These are phyloP conservation scores for Chlamydomonas eustigma DNA, from an alignment of 139 green algal genomes.

Conservation along the genomic window DNA sequence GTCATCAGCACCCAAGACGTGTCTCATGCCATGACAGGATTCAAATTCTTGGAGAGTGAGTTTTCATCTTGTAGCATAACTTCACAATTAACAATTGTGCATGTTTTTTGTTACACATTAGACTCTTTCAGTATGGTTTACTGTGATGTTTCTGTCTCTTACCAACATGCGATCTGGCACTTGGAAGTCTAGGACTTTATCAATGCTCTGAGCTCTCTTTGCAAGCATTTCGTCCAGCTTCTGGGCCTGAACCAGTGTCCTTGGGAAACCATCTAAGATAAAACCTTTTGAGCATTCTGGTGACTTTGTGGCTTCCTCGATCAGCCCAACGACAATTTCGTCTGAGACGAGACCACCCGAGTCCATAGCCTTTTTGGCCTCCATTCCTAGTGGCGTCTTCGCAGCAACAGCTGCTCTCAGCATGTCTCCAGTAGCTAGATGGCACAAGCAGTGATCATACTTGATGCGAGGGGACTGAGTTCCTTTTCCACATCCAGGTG, in stretches of 20 bases:
- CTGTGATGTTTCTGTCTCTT: conserved; percentile 4
- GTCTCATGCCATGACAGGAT: no score
- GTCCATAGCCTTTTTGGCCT: conserved; percentile 98
- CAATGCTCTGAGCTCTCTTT: conserved; percentile 67
- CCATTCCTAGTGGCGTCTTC: conserved; percentile 68
- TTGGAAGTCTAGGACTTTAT: conserved; percentile 89
- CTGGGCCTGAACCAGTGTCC: conserved; percentile 63
- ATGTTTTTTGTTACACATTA: no score
- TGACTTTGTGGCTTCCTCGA: conserved; percentile 82
- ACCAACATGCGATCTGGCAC: conserved; percentile 86
- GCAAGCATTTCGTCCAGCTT: conserved; percentile 95
- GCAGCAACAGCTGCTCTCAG: conserved; percentile 84
- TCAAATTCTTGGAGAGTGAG: no score
- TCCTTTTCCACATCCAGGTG: conserved; percentile 87
- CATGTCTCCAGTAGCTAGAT: conserved; percentile 96
- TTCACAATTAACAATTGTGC: no score
- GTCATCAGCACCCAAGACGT: no score
- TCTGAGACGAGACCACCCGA: conserved; percentile 87
- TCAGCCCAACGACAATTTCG: conserved; percentile 96
- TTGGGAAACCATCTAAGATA: conserved; percentile 96
- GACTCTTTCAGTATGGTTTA: no score
- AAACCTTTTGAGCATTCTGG: conserved; percentile 93
- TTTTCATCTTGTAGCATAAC: no score
- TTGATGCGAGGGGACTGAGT: conserved; percentile 94
- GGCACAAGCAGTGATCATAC: conserved; percentile 95